These are phyloP conservation scores for Thielaviopsis musarum DNA, from an alignment of 2,329 filamentous ascomycete genomes.

Conservation along the genomic window DNA sequence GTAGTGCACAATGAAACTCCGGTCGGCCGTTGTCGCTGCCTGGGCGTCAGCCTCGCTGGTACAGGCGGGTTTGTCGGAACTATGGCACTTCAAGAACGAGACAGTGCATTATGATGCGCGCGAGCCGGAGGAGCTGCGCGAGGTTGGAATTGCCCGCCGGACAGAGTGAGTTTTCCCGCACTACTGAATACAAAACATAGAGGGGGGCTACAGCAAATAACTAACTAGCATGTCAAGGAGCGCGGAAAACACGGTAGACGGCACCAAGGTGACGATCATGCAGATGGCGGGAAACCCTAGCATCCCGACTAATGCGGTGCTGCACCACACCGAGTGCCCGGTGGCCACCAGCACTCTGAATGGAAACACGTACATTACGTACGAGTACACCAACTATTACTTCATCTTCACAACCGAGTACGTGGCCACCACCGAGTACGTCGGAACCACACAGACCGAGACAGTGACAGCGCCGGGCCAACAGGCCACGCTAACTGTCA, in stretches of 20 bases:
- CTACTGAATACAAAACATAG: too few species aligned
- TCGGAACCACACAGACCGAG: conserved; percentile 12
- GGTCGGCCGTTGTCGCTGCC: not conserved
- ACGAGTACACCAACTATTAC: conserved; percentile 13
- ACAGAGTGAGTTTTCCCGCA: not conserved
- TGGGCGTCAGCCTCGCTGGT: not conserved
- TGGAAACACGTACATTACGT: conserved; percentile 12
- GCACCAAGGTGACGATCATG: not conserved
- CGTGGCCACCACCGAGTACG: conserved; percentile 11
- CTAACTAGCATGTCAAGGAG: not conserved
- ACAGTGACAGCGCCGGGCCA: not conserved
- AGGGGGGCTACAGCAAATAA: not conserved
- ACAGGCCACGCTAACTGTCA: conserved; percentile 4
- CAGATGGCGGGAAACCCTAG: not conserved
- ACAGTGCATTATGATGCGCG: not conserved
- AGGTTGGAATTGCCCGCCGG: not conserved
- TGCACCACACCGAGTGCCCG: conserved; percentile 7
- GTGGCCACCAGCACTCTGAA: conserved; percentile 5
- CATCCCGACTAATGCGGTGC: not conserved
- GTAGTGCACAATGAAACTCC: not conserved
- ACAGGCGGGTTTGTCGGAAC: not conserved
- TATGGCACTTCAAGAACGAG: not conserved
- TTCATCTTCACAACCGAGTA: conserved; percentile 14
- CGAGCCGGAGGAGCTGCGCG: not conserved
- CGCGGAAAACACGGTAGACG: not conserved